These are phyloP conservation scores for Tetrapyrgos nigripes DNA, from an alignment of 1,284 basidiomycete genomes.

Conservation along the genomic window DNA sequence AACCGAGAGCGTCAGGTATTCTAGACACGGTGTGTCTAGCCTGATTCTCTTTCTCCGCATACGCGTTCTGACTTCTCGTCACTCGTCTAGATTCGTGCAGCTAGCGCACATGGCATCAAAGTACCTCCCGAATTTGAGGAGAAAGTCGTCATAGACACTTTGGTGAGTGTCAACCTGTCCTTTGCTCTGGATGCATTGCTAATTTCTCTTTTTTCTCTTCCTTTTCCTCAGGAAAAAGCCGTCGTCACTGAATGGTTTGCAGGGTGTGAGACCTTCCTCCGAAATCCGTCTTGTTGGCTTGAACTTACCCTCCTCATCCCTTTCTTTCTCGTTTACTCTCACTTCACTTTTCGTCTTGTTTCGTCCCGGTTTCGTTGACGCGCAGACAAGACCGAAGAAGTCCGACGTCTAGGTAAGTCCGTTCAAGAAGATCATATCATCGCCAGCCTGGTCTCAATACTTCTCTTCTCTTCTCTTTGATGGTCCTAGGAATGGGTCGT, in stretches of 20 bases:
- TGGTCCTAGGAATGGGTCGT: no score
- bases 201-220: not conserved
- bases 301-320: no score
- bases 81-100: constrained; percentile 60
- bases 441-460: no score
- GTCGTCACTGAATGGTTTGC: constrained; percentile 84
- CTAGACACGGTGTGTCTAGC: constrained; percentile 70
- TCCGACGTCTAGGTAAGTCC: constrained; percentile 74
- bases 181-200: not conserved
- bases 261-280: constrained; percentile 51
- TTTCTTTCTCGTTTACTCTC: constrained; percentile 2
- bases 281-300: no score
- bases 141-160: constrained; percentile 57
- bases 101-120: constrained; percentile 72
- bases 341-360: constrained; percentile 1
- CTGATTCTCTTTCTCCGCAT: not conserved
- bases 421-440: no score
- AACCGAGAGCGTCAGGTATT: constrained; percentile 80
- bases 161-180: constrained; percentile 49
- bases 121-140: constrained; percentile 77
- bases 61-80: not conserved
- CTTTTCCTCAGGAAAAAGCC: constrained; percentile 64
- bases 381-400: constrained; percentile 76
- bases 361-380: not conserved
- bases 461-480: no score